Evolutionary conservation across 2,329 filamentous ascomycete species (phyloP), one percentile per base, ranked within the genome.

Genomic region (Calycina herbarum): DNA sequence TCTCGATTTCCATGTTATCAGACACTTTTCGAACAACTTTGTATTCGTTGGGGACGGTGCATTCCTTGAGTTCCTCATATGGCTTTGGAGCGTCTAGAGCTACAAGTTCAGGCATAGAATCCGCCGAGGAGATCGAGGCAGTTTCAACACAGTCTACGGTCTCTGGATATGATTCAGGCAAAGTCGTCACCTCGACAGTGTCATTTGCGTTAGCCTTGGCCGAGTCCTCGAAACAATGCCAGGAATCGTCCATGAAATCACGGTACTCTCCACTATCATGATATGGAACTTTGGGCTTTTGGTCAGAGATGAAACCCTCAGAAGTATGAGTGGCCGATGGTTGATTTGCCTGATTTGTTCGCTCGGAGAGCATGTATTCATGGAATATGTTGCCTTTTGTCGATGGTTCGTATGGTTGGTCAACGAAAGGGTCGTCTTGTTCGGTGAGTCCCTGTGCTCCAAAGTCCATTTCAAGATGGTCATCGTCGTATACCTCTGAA

Each of bases 161-260:
- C n/a, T 51, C 20, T 24, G n/a, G 45, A 15, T 24, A 7, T 20
- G n/a, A 4, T 11, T 3, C n/a, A 24, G 45, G 45, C 20, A 51
- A 10, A 51, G 45, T 20, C 10, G 45, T 24, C 8, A 51, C 45
- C 8, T 51, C 45, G 17, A 51, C 45, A 51, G n/a, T 51, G 7
- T 4, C 20, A 24, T 51, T 24, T 51, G 45, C 20, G 45, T 51
- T 10, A 33, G 54, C 54, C 38, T 15, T 61, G 10, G 59, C n/a
- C 13, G 20, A 17, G 35, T 57, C 45, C 15, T 62, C 45, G 48
- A 33, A 62, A 56, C 60, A 62, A 56, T 29, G 60, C 60, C 60
- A 62, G 3, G 45, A 56, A 57, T 56, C 33, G 42, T 62, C 60
- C 60, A 62, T 31, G 35, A 54, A 62, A 38, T 57, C 45, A 56